These are phyloP conservation scores for Parascedosporium putredinis DNA, from an alignment of 2,329 filamentous ascomycete genomes.

Conservation along the genomic window DNA sequence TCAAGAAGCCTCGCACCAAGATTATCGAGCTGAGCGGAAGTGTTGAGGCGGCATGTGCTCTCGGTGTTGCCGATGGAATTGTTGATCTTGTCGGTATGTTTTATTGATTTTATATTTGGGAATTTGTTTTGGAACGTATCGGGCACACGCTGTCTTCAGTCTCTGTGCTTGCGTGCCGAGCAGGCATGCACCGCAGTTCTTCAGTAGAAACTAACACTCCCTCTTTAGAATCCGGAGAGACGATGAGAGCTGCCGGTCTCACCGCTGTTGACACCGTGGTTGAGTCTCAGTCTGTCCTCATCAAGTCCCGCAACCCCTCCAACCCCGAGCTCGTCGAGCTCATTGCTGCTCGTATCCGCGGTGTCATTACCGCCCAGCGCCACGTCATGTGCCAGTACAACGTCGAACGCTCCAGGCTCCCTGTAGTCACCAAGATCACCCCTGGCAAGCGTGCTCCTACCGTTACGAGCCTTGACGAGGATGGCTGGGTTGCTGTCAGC, in stretches of 20 bases:
- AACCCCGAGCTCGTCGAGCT: constrained; percentile 73
- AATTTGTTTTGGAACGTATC: background rate
- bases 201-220: too few relatives aligned
- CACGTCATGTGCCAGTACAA: constrained; percentile 98
- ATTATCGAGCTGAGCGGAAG: constrained; percentile 93
- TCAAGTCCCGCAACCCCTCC: constrained; percentile 78
- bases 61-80: constrained; percentile 93
- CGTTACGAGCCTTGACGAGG: constrained; percentile 76
- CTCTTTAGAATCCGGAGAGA: constrained; percentile 96
- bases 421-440: constrained; percentile 63
- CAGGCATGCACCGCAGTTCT: too few relatives aligned
- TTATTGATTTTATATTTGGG: background rate
- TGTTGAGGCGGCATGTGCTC: constrained; percentile 90
- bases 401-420: constrained; percentile 60
- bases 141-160: background rate
- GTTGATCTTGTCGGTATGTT: constrained; percentile 87
- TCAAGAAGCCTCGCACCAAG: constrained; percentile 61
- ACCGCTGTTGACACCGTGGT: constrained; percentile 92
- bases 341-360: constrained; percentile 76
- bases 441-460: constrained; percentile 92
- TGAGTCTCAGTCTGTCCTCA: constrained; percentile 76
- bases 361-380: constrained; percentile 89
- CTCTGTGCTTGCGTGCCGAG: background rate
- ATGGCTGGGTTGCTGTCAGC: constrained; percentile 88
- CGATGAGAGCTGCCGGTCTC: constrained; percentile 90